Base-by-base conservation (phyloP, 2,329 filamentous ascomycete species). In the Ceratocystis harringtonii region DNA sequence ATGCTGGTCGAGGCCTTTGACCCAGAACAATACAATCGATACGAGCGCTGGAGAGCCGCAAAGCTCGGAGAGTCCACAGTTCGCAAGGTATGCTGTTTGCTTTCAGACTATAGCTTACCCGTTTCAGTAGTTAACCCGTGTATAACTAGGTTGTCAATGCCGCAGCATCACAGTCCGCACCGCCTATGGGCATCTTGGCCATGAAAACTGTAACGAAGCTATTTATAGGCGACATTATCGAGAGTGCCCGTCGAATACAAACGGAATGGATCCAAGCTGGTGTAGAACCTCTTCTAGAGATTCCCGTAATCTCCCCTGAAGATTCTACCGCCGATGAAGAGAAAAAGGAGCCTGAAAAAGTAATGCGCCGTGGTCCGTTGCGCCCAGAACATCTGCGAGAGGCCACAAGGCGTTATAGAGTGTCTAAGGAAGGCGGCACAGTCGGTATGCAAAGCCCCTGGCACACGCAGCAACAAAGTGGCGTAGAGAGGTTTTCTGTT, bases 81-180 rank as follows among this genome's bases (percentile, higher is more conserved):
- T 66, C 82, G 88, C 72, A 81, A 85, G 71, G 84, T 86, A 76
- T 66, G 81, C 73, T 12, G 32, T 4, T 32, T 8, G 17, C 22
- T 0, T 17, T 15, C 2, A 8, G 50, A 7, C 10, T 19, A 64
- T 66, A 68, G 68, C 69, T 52, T 32, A 19, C 19, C 3, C 28
- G 48, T 2, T 41, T n/a, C 5, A 48, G 43, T n/a, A n/a, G 28
- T 22, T 45, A 19, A 60, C 15, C 1, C 7, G 30, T 19, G 7
- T 17, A 19, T 41, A 12, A 22, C n/a, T 0, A 86, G 81, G 82
- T 92, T 68, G 86, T 90, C 72, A 92, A 92, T 71, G 87, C 88
- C 67, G 90, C 88, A 1, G 85, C 91, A 7, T 90, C 87, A 0
- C 89, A 92, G 72, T 90, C 87, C 1, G 88, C 90, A 0, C 87